Evolutionary conservation across 192 early-diverging fungal species (phyloP), one percentile per base, ranked within the genome.

Genomic region (Haplosporangium gracile): DNA sequence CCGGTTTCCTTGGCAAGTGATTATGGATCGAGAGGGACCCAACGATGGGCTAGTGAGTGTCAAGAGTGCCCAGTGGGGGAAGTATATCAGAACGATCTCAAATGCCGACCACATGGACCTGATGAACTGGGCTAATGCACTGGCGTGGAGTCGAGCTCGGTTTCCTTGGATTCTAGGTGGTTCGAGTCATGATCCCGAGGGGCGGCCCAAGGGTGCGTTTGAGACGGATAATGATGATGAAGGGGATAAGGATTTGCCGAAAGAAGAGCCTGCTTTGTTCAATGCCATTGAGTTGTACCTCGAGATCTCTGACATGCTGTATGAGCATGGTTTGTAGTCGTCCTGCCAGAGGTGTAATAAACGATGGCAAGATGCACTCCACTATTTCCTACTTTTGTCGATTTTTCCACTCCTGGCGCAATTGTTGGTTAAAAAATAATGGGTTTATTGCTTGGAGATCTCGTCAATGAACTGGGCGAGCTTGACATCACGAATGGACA

Each of bases 31-130:
- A 1, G 98, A 98, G 81, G 98, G 97, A 4, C 92, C 93, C 0
- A 99, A 99, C 89, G 98, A 99, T 89, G 98, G 98, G 22, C 88
- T 99, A 63, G 98, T 99, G 39, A 95, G 94, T 65, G 82, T 98
- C 26, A 87, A 94, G n/a, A 95, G 94, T 83, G 97, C 98, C 3
- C 89, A 93, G 81, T 99, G 97, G 98, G 98, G 98, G 9, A 89
- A 91, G 60, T 97, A 96, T 82, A 84, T 97, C 60, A 92, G 93
- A 51, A 95, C 95, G 47, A 86, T 86, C 22, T 79, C 78, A 11
- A 86, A 86, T 73, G 84, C 84, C 5, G 84, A 86, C 29, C 84
- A 86, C 29, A 86, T 86, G 84, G 84, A 86, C 75, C 32, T 86
- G 40, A 86, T 86, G 84, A 86, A 86, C 71, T 86, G 84, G 84